Conservation (phyloP, 2,329 filamentous ascomycete species). For the Aureobasidium uvarum region DNA sequence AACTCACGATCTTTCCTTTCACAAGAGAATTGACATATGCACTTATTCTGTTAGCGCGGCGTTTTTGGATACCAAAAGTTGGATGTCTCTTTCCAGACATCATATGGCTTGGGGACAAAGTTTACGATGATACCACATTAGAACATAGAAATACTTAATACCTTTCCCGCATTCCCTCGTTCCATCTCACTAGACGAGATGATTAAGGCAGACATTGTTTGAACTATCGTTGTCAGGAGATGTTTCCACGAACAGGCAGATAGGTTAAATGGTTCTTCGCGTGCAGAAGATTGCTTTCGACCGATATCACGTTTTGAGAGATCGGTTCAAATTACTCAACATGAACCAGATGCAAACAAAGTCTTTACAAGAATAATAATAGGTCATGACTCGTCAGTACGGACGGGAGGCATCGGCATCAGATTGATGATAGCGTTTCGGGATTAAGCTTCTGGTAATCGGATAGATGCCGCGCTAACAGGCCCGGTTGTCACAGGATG, state of each 20-base stretch:
- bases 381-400: slow-evolving; percentile 14
- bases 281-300: too few species aligned
- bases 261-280: too few species aligned
- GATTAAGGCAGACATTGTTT: too few species aligned
- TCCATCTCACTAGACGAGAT: too few species aligned
- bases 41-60: slow-evolving; percentile 8
- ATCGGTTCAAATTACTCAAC: not conserved
- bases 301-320: too few species aligned
- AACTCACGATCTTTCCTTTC: not conserved
- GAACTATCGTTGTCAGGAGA: too few species aligned
- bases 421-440: slow-evolving; percentile 13
- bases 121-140: slow-evolving; percentile 2
- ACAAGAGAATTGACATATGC: not conserved
- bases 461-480: slow-evolving; percentile 22
- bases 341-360: too few species aligned
- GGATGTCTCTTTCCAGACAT: slow-evolving; percentile 4
- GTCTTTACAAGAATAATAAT: not conserved
- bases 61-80: slow-evolving; percentile 21
- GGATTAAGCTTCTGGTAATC: slow-evolving; percentile 7
- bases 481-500: slow-evolving; percentile 10
- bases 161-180: not conserved
- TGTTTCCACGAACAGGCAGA: too few species aligned
- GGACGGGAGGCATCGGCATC: not conserved
- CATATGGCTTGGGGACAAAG: not conserved
- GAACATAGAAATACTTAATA: not conserved